Evolutionary conservation across 306 rosid species (phyloP).

Genomic region (Casuarina cunninghamiana): DNA sequence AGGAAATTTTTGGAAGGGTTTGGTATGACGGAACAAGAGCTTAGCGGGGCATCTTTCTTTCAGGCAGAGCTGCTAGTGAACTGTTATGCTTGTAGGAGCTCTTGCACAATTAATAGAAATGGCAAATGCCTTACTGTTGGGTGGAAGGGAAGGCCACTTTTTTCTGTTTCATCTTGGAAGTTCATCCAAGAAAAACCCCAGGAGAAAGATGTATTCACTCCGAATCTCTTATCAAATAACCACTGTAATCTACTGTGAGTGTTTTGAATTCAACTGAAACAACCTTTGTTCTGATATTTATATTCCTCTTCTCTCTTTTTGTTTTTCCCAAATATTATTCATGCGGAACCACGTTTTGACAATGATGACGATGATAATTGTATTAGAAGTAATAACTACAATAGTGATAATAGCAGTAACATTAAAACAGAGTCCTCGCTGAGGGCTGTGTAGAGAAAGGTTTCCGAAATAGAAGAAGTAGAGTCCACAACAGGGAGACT

Average conservation of each 20-base stretch:
- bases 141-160: constrained; percentile 73
- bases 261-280: background rate
- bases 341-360: too few relatives aligned
- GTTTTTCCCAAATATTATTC: too few relatives aligned
- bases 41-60: constrained; percentile 44
- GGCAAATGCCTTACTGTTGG: constrained; percentile 46
- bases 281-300: too few relatives aligned
- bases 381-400: too few relatives aligned
- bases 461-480: too few relatives aligned
- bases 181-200: constrained; percentile 24
- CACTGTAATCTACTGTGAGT: background rate
- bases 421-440: too few relatives aligned
- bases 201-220: background rate
- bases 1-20: constrained; percentile 51
- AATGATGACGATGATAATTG: too few relatives aligned
- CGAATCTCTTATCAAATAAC: background rate
- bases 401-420: too few relatives aligned
- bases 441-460: too few relatives aligned
- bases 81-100: constrained; percentile 41
- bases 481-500: too few relatives aligned
- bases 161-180: constrained; percentile 63
- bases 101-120: constrained; percentile 45
- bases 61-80: constrained; percentile 52
- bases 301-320: too few relatives aligned
- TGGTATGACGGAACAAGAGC: constrained; percentile 54